Conservation (phyloP, 306 rosid genomes). For the Begonia masoniana region DNA sequence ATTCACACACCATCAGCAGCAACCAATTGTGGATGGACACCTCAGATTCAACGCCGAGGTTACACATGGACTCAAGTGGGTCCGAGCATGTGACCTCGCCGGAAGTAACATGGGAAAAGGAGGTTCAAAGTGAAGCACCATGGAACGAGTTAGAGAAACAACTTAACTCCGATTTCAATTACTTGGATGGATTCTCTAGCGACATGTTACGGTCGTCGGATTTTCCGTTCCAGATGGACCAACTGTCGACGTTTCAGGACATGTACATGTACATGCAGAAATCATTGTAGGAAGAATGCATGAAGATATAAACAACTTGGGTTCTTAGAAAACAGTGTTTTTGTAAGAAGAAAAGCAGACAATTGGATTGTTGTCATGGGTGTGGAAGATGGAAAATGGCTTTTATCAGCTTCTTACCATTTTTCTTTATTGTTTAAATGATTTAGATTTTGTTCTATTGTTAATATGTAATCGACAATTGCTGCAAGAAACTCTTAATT, state of each 20-base stretch:
- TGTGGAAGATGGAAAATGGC: no score
- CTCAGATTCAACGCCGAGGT: constrained; percentile 50
- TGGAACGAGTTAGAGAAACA: constrained; percentile 34
- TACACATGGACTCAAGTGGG: constrained; percentile 51
- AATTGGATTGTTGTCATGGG: no score
- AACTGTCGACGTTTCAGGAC: constrained; percentile 46
- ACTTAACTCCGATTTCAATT: constrained; percentile 34
- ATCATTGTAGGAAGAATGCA: constrained; percentile 17
- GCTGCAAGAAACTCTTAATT: no score
- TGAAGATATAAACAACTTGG: no score
- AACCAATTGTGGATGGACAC: constrained; percentile 35
- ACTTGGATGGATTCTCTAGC: constrained; percentile 32
- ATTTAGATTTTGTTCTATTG: no score
- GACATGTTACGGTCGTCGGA: constrained; percentile 42
- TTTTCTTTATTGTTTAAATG: no score
- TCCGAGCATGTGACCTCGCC: constrained; percentile 77
- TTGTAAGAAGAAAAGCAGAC: no score
- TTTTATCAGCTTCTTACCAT: no score
- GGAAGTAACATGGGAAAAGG: constrained; percentile 53
- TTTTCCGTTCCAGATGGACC: constrained; percentile 34
- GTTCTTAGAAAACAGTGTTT: no score
- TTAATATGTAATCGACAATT: no score
- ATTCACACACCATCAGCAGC: background rate
- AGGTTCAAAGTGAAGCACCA: constrained; percentile 58
- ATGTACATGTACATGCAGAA: constrained; percentile 34